These are phyloP conservation scores for Dendrocalamus sinicus DNA, from an alignment of 176 grass and related monocot species.

Conservation along the genomic window DNA sequence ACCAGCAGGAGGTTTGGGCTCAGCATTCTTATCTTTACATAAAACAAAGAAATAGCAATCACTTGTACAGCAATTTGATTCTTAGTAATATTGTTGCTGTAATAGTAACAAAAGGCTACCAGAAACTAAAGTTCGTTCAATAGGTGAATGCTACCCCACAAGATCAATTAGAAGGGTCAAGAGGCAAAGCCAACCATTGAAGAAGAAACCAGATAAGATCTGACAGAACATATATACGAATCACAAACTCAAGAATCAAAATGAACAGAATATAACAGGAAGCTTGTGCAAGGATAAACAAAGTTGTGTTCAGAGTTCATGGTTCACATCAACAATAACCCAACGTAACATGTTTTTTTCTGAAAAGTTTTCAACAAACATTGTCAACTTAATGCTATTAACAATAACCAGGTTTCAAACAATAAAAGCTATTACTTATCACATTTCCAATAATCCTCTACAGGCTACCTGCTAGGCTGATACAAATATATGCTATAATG, in stretches of 20 bases:
- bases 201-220: neutral
- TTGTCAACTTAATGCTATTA: neutral
- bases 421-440: neutral
- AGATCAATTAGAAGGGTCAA: neutral
- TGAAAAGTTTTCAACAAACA: neutral
- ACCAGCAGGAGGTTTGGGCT: neutral
- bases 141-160: neutral
- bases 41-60: neutral
- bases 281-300: neutral
- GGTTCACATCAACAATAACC: neutral
- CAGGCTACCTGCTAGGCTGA: neutral
- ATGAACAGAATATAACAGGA: neutral
- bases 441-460: slow-evolving; percentile 33
- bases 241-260: neutral
- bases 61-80: neutral
- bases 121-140: neutral
- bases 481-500: neutral
- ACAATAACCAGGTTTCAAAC: neutral
- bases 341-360: neutral
- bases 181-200: neutral
- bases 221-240: neutral
- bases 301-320: neutral
- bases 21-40: slow-evolving; percentile 9
- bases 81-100: neutral
- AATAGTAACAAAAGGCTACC: neutral